Evolutionary conservation across 2,329 filamentous ascomycete genomes (phyloP), one percentile per base, ranked within the genome.

Genomic region (Sporothrix sp.): DNA sequence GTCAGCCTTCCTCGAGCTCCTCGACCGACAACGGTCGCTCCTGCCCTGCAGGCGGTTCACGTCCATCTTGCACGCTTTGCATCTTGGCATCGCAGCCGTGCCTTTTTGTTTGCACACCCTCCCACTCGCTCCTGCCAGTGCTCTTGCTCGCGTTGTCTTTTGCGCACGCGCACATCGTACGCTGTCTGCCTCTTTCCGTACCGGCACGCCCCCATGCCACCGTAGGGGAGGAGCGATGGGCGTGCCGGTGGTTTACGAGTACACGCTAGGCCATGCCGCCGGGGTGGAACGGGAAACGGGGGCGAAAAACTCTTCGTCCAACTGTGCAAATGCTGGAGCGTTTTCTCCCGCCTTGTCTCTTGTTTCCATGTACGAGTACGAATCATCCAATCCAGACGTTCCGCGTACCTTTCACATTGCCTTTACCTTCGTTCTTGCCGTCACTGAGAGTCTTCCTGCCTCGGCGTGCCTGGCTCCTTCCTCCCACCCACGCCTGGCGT

Each of bases 181-280:
- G 25, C 25, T 28, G 25, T 28, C 25, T 28, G 25, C 25, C 6
- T 28, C 25, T 28, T 5, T 5, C 25, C 25, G 13, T 35, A 32
- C 9, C 25, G 30, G 25, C 13, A 33, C 18, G 33, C 42, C 39
- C 28, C 30, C 43, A 45, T 45, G 43, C 23, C 23, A 28, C 38
- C 7, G 23, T 16, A 25, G 21, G 30, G 43, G 14, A 45, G n/a
- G 43, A 35, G 43, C 43, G 43, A 18, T 35, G 30, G 42, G 28
- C 28, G 43, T 33, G 45, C 27, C 33, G 30, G 18, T 40, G 30
- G 32, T 49, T 32, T 45, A 40, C n/a, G n/a, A n/a, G n/a, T n/a
- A n/a, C 21, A 50, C 51, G 51, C 51, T 55, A 55, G 51, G 53
- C 48, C 38, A 47, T 50, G 54, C 54, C 48, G 54, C 33, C 47